These are phyloP conservation scores for Rhytidiadelphus loreus DNA, from an alignment of 225 moss, liverwort and hornwort genomes.

Conservation along the genomic window DNA sequence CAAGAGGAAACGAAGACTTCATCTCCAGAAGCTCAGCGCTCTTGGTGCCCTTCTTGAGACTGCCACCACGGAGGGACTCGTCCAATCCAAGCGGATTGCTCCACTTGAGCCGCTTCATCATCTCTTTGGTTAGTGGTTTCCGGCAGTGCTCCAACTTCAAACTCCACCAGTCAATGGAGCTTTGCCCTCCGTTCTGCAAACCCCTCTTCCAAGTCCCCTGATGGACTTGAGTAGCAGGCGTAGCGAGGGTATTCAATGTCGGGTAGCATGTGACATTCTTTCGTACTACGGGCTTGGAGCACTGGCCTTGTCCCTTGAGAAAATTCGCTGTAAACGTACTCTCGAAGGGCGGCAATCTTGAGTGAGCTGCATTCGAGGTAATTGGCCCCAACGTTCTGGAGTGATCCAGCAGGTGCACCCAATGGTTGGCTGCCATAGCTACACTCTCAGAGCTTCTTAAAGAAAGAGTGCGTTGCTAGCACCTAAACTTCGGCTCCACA, in stretches of 20 bases:
- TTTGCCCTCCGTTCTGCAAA: not conserved
- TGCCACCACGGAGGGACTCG: conserved; percentile 53
- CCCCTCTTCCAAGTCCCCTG: not conserved
- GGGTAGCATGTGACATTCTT: not conserved
- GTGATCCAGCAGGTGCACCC: not conserved
- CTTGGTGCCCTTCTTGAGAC: conserved; percentile 56
- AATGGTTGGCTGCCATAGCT: conserved; percentile 18
- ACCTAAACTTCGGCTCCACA: conserved; percentile 6
- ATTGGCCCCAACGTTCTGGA: not conserved
- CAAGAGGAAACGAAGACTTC: conserved; percentile 69
- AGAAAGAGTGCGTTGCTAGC: not conserved
- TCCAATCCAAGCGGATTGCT: conserved; percentile 64
- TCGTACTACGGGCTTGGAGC: not conserved
- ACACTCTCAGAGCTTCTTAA: not conserved
- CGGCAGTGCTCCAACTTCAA: conserved; percentile 49
- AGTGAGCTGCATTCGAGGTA: not conserved
- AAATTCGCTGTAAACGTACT: not conserved
- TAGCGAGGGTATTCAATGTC: conserved; percentile 12
- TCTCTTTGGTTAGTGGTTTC: conserved; percentile 62
- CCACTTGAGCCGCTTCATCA: conserved; percentile 70
- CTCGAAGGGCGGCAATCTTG: not conserved
- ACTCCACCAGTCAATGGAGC: conserved; percentile 69
- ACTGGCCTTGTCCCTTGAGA: not conserved
- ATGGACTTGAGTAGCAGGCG: not conserved
- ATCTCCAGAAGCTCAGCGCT: conserved; percentile 57